A percentile compares a stretch with the other conserved stretches of the same genome.
Conservation (phyloP, 345 rosid species). For the Euphorbia tirucalli region DNA sequence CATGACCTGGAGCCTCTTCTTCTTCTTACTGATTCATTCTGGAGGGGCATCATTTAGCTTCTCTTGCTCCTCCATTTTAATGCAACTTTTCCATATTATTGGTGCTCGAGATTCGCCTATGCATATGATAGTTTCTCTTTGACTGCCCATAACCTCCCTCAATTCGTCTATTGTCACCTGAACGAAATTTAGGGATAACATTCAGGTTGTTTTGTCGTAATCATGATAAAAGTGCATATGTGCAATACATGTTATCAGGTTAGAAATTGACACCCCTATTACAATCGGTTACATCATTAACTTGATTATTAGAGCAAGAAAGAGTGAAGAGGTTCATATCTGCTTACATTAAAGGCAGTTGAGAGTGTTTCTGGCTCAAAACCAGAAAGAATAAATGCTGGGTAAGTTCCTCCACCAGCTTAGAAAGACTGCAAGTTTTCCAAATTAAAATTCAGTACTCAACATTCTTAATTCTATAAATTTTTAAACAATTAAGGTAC, state of each 20-base stretch:
- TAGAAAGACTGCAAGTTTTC: slow-evolving; percentile 87
- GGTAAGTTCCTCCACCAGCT: slow-evolving; percentile 69
- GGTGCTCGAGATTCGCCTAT: slow-evolving; percentile 43
- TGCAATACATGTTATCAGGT: too few species aligned
- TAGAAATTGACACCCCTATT: too few species aligned
- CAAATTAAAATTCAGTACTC: too few species aligned
- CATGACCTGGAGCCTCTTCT: slow-evolving; percentile 49
- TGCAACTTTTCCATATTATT: slow-evolving; percentile 51
- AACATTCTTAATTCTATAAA: too few species aligned
- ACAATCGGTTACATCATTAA: too few species aligned
- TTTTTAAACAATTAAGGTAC: too few species aligned
- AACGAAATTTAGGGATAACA: too few species aligned
- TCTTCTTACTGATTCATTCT: slow-evolving; percentile 29
- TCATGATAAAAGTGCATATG: too few species aligned
- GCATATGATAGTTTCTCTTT: slow-evolving; percentile 61
- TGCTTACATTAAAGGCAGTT: slow-evolving; percentile 71
- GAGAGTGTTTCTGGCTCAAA: slow-evolving; percentile 53
- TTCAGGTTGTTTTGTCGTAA: too few species aligned
- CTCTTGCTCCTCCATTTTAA: slow-evolving; percentile 44
- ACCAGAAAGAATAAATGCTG: too few species aligned
- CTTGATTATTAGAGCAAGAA: too few species aligned
- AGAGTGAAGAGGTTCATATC: not conserved
- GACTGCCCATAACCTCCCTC: too few species aligned
- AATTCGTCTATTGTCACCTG: slow-evolving; percentile 53
- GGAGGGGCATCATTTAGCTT: slow-evolving; percentile 40